Conservation (phyloP, 148 eudicot genomes). For the Rhododendron griersonianum region DNA sequence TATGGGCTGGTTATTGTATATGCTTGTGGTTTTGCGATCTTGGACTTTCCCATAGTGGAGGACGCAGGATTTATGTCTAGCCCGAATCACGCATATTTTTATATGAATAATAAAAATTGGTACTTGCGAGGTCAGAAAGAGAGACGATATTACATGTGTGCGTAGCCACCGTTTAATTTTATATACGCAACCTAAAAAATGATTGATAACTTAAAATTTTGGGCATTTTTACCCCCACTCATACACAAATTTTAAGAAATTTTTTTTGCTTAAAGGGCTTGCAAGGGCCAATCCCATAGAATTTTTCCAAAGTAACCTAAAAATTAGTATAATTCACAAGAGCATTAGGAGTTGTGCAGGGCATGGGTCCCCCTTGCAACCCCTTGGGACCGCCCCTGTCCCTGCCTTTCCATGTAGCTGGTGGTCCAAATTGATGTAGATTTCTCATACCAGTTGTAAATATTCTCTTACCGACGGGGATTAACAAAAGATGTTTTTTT, state of each 20-base stretch:
- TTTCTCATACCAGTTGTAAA: not conserved
- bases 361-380: not conserved
- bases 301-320: not conserved
- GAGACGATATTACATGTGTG: too few species aligned
- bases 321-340: not conserved
- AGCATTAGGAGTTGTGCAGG: not conserved
- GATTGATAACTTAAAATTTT: too few species aligned
- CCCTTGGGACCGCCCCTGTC: too few species aligned
- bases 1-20: not conserved
- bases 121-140: too few species aligned
- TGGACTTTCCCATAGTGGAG: too few species aligned
- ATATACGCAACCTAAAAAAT: too few species aligned
- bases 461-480: not conserved
- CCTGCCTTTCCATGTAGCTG: not conserved
- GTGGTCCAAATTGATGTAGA: not conserved
- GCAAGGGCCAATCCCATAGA: not conserved
- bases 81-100: too few species aligned
- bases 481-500: not conserved
- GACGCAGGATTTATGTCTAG: too few species aligned
- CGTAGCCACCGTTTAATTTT: too few species aligned
- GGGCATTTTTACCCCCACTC: not conserved
- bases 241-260: too few species aligned
- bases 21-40: too few species aligned
- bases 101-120: too few species aligned
- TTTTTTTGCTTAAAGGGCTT: not conserved